phyloP scores from a whole-genome alignment of 192 early-diverging fungal genomes.

The Geranomyces variabilis region DNA sequence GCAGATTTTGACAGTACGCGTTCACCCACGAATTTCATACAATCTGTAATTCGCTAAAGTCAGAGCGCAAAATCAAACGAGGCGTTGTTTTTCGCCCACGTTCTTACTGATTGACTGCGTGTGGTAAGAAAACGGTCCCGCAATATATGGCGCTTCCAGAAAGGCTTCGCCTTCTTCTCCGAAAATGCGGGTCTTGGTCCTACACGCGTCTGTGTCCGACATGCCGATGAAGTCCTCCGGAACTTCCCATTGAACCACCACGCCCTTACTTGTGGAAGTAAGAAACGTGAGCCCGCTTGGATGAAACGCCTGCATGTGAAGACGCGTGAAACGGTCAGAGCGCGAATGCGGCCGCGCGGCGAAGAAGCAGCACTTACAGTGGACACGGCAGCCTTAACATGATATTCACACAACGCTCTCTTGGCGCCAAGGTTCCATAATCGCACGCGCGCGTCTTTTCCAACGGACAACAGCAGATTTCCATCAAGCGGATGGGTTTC shows the following conservation, averaged over 20 bases:
- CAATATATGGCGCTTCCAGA: not conserved
- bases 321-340: too few species aligned
- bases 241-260: conserved; percentile 58
- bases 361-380: conserved; percentile 14
- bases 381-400: not conserved
- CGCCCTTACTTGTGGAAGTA: conserved; percentile 53
- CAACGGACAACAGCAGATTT: conserved; percentile 68
- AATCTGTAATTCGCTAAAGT: conserved; percentile 52
- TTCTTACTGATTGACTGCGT: not conserved
- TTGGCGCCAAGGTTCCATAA: conserved; percentile 73
- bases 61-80: not conserved
- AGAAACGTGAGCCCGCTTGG: conserved; percentile 64
- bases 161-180: not conserved
- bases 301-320: conserved; percentile 56
- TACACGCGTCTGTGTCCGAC: not conserved
- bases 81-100: not conserved
- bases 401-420: conserved; percentile 1
- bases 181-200: not conserved
- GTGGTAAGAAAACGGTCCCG: not conserved
- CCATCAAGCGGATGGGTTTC: conserved; percentile 71
- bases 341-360: too few species aligned
- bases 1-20: conserved; percentile 72
- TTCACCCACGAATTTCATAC: conserved; percentile 70
- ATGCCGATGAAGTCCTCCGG: conserved; percentile 41
- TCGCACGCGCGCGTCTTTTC: conserved; percentile 74